Evolutionary conservation across 805 yeast species (phyloP), one percentile per base, ranked within the genome.

Genomic region (Candida odintsovae): DNA sequence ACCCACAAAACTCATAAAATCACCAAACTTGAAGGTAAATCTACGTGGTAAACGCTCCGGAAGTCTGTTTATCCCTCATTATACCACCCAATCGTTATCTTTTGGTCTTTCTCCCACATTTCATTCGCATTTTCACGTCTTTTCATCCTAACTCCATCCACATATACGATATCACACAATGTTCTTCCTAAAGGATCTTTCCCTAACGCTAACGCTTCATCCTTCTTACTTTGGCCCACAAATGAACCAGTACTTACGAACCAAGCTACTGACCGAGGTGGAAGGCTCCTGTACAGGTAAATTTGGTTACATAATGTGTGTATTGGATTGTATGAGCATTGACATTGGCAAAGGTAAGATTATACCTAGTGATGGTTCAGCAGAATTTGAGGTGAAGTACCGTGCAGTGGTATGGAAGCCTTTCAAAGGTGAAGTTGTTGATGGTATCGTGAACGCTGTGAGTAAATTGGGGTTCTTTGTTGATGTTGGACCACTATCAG

Each of bases 211-310:
- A 57, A 90, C 97, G 40, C 82, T 94, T 47, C 99, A 92, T 67
- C 99, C 99, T 44, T 90, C 98, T 29, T 94, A 83, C 67, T 92
- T 90, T 63, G 99, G 99, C 2, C 97, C 98, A 3, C 95, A 90
- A 57, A 94, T 94, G 98, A 90, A 86, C 68, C 95, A 89, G 63
- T 92, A 82, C 62, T 73, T 94, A 56, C 82, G 95, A 63, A 87
- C 90, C 62, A 90, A 92, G 66, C 75, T 94, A 51, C 76, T 94
- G 49, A 90, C 88, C 54, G 99, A 94, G 63, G 99, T 94, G 38
- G 99, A 94, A 69, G 99, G 99, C 22, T 90, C 98, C 1, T 94
- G 98, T 69, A 90, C 98, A 0, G 99, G 99, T 58, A 96, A 94
- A 67, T 94, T 94, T 71, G 99, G 99, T 13, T 94, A 94, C 66